Conservation (phyloP, 345 rosid species). For the Ricinus communis region DNA sequence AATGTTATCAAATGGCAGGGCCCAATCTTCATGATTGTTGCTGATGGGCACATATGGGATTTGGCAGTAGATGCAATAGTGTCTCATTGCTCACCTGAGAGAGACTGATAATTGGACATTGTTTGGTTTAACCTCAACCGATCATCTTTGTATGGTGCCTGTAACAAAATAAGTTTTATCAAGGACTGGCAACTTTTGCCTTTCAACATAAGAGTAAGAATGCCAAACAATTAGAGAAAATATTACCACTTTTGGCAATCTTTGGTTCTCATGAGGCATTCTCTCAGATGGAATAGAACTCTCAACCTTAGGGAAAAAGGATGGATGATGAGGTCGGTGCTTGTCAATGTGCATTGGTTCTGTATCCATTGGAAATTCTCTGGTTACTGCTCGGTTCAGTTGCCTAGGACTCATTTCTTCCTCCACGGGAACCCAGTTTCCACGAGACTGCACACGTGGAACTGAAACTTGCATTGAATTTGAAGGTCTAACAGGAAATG, state of each 20-base stretch:
- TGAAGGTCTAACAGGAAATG: conserved; percentile 65
- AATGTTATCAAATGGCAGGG: neutral
- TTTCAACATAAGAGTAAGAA: neutral
- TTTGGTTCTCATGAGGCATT: conserved; percentile 70
- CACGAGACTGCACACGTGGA: conserved; percentile 61
- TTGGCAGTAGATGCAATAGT: neutral
- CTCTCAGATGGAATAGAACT: conserved; percentile 65
- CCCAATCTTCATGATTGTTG: neutral
- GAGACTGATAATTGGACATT: conserved; percentile 51
- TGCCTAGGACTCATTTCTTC: conserved; percentile 83
- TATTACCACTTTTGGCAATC: conserved; percentile 76
- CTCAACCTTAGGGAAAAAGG: conserved; percentile 66
- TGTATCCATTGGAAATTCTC: conserved; percentile 65
- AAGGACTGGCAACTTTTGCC: conserved; percentile 6
- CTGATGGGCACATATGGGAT: neutral
- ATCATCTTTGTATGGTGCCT: conserved; percentile 64
- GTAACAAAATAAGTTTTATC: conserved; percentile 30
- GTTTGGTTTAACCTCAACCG: conserved; percentile 50
- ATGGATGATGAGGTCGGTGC: conserved; percentile 55
- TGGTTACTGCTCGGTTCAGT: conserved; percentile 53
- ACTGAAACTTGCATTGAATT: conserved; percentile 56
- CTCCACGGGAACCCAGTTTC: conserved; percentile 75
- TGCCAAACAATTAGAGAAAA: neutral
- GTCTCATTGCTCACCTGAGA: conserved; percentile 55
- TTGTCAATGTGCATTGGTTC: conserved; percentile 68